Conservation (phyloP, 2,329 filamentous ascomycete species). For the Cryphonectria carpinicola region DNA sequence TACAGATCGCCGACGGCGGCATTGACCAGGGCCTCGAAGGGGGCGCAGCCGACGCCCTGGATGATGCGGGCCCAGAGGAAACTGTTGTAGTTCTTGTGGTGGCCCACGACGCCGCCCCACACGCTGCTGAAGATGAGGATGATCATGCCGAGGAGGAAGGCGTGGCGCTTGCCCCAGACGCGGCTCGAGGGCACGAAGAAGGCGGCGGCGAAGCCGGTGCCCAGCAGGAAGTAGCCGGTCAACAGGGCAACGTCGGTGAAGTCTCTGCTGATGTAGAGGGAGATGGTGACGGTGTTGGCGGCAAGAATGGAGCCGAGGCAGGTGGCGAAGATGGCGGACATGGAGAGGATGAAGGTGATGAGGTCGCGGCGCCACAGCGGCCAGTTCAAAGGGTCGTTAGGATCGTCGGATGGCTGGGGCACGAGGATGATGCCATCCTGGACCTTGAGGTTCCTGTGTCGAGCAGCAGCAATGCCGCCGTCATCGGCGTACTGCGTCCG, state of each 20-base stretch:
- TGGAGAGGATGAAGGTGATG: slow-evolving; percentile 77
- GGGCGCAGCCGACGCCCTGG: slow-evolving; percentile 84
- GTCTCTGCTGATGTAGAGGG: slow-evolving; percentile 63
- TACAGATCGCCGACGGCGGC: slow-evolving; percentile 88
- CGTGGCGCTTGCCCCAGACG: slow-evolving; percentile 90
- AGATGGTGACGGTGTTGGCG: slow-evolving; percentile 81
- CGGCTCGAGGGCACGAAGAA: slow-evolving; percentile 86
- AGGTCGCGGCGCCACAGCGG: slow-evolving; percentile 83
- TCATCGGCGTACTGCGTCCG: slow-evolving; percentile 48
- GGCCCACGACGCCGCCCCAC: slow-evolving; percentile 74
- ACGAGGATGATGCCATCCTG: slow-evolving; percentile 76
- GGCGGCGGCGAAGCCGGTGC: slow-evolving; percentile 79
- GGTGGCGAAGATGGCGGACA: slow-evolving; percentile 81
- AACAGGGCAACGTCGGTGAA: slow-evolving; percentile 81
- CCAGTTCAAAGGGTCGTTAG: slow-evolving; percentile 87
- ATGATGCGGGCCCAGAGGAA: slow-evolving; percentile 79
- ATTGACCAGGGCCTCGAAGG: slow-evolving; percentile 89
- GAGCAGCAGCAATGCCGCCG: slow-evolving; percentile 32
- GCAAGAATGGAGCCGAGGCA: slow-evolving; percentile 85
- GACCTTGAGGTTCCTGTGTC: slow-evolving; percentile 74
- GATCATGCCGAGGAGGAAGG: slow-evolving; percentile 77
- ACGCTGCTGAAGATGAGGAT: slow-evolving; percentile 74
- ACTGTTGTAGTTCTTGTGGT: slow-evolving; percentile 64
- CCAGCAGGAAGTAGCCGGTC: slow-evolving; percentile 86
- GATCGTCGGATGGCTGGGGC: slow-evolving; percentile 88